Conservation (phyloP, 1,284 basidiomycete genomes). For the Amylostereum areolatum region DNA sequence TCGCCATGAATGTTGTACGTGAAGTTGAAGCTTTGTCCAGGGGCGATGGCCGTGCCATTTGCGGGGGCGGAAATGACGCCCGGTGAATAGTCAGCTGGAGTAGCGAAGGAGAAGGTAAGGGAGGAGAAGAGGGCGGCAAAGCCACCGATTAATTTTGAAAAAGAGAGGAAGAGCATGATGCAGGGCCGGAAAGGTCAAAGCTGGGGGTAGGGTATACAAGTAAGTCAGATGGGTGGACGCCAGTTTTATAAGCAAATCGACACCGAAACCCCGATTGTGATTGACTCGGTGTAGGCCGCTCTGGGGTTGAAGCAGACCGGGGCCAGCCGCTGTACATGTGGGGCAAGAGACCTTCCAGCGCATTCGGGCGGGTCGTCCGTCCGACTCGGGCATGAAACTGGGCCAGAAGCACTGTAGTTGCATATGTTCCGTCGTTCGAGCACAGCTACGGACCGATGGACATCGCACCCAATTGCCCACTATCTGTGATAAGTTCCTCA, state of each 20-base stretch:
- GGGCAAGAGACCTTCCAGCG: not conserved
- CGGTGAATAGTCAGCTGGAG: conserved; percentile 11
- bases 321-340: not conserved
- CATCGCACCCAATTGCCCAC: too few relatives aligned
- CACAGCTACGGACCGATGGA: too few relatives aligned
- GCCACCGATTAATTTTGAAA: not conserved
- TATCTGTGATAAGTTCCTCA: too few relatives aligned
- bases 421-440: too few relatives aligned
- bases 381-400: too few relatives aligned
- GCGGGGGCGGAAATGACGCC: conserved; percentile 22
- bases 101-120: conserved; percentile 9
- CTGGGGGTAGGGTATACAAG: too few relatives aligned
- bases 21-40: conserved; percentile 29
- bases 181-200: too few relatives aligned
- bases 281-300: not conserved
- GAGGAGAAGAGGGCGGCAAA: not conserved
- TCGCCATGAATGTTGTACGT: conserved; percentile 33
- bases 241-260: too few relatives aligned
- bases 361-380: too few relatives aligned
- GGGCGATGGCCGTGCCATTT: conserved; percentile 25
- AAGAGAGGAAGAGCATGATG: not conserved
- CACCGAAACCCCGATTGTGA: too few relatives aligned
- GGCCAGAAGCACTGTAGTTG: too few relatives aligned
- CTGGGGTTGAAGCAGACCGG: not conserved
- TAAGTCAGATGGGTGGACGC: too few relatives aligned